phyloP scores from a whole-genome alignment of 768 basidiomycete genomes.

The Boletellus emodensis region DNA sequence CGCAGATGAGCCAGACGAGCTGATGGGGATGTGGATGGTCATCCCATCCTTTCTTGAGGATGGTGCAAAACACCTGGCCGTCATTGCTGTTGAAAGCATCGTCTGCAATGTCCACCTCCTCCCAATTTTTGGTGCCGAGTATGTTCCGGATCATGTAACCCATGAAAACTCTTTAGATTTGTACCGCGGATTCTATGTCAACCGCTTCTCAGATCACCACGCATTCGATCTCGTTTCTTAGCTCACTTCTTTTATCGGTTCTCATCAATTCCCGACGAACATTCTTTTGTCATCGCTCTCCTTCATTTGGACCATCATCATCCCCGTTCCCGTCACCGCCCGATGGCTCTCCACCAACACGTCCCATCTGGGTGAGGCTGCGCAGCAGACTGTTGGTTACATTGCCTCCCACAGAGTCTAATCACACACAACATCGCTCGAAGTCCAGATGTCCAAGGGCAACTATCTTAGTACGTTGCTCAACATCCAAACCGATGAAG shows the following conservation, averaged over 20 bases:
- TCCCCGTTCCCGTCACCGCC: slow-evolving; percentile 91
- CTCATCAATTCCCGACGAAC: too few relatives aligned
- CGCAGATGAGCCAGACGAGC: slow-evolving; percentile 10
- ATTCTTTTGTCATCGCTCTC: slow-evolving; percentile 82
- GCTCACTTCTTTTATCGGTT: too few relatives aligned
- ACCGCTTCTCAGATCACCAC: slow-evolving; percentile 34
- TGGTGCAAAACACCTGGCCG: background rate
- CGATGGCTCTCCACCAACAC: slow-evolving; percentile 76
- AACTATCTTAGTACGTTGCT: slow-evolving; percentile 89
- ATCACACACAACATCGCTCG: slow-evolving; percentile 70
- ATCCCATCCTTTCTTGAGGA: slow-evolving; percentile 6
- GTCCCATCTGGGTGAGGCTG: slow-evolving; percentile 67
- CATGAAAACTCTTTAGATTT: slow-evolving; percentile 20
- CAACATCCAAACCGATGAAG: slow-evolving; percentile 75
- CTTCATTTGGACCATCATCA: slow-evolving; percentile 84
- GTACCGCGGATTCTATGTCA: slow-evolving; percentile 30
- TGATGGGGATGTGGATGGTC: slow-evolving; percentile 23
- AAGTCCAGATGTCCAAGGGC: slow-evolving; percentile 92
- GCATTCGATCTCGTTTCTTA: slow-evolving; percentile 5
- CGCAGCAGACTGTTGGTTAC: slow-evolving; percentile 68
- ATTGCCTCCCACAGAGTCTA: slow-evolving; percentile 74
- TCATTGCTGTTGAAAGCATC: slow-evolving; percentile 17
- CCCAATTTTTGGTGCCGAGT: slow-evolving; percentile 13
- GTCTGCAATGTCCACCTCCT: slow-evolving; percentile 14
- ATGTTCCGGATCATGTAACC: slow-evolving; percentile 19